A percentile compares a stretch with the other conserved stretches of the same genome.
These are phyloP conservation scores for Rhizopogon parksii DNA, from an alignment of 1,284 basidiomycete species.

Conservation along the genomic window DNA sequence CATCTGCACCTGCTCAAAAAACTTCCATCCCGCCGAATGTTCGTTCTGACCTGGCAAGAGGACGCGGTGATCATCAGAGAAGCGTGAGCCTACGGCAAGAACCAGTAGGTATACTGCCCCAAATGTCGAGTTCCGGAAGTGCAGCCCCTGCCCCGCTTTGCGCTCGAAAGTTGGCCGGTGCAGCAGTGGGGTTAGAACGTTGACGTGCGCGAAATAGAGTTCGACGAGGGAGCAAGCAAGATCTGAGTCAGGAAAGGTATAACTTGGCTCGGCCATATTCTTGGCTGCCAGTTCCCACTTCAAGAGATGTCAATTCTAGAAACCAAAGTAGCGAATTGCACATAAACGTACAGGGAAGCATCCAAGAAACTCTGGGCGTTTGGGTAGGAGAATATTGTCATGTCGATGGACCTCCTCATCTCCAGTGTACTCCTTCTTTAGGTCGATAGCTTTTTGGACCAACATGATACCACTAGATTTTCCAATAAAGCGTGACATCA, in stretches of 20 bases:
- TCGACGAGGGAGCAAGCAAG: slow-evolving; percentile 58
- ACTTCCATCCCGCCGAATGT: slow-evolving; percentile 71
- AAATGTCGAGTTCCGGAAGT: slow-evolving; percentile 56
- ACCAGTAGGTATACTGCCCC: slow-evolving; percentile 66
- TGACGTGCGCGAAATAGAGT: slow-evolving; percentile 61
- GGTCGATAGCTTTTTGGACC: slow-evolving; percentile 55
- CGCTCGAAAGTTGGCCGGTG: slow-evolving; percentile 71
- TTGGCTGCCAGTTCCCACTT: slow-evolving; percentile 37
- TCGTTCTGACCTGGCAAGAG: slow-evolving; percentile 36
- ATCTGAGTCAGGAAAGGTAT: slow-evolving; percentile 54
- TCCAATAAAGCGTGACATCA: slow-evolving; percentile 55
- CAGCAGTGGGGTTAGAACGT: slow-evolving; percentile 64
- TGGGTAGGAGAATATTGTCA: slow-evolving; percentile 16
- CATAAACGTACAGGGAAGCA: slow-evolving; percentile 32
- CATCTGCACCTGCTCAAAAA: slow-evolving; percentile 58
- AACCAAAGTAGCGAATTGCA: background rate
- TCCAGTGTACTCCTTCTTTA: slow-evolving; percentile 55
- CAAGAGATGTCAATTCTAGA: slow-evolving; percentile 2
- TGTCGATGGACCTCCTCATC: slow-evolving; percentile 10
- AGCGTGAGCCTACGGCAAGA: slow-evolving; percentile 69
- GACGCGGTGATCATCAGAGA: slow-evolving; percentile 58
- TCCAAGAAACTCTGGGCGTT: slow-evolving; percentile 34
- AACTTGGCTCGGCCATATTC: slow-evolving; percentile 16
- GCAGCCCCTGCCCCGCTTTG: slow-evolving; percentile 49
- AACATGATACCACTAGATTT: slow-evolving; percentile 66